These are phyloP conservation scores for Ophiostoma piceae DNA, from an alignment of 2,329 filamentous ascomycete genomes.

Conservation along the genomic window DNA sequence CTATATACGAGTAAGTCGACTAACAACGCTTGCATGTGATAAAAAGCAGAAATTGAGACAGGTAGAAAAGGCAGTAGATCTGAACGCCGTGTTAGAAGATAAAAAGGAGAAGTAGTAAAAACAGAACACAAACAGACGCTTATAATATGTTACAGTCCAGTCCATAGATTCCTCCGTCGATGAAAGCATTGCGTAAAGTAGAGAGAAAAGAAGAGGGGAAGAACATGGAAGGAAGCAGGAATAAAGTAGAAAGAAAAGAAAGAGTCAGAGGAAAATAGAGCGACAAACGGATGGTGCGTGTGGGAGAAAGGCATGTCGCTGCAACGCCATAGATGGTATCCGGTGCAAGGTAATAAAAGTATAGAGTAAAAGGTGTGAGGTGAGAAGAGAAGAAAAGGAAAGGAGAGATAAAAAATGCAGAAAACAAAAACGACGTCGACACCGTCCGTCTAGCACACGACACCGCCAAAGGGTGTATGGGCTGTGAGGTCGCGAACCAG, in stretches of 20 bases:
- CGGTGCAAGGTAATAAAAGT: slow-evolving; percentile 9
- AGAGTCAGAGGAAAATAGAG: background rate
- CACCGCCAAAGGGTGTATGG: slow-evolving; percentile 67
- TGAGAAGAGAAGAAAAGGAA: background rate
- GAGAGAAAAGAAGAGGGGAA: background rate
- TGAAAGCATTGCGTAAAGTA: background rate
- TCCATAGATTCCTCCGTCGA: background rate
- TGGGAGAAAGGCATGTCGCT: slow-evolving; percentile 17
- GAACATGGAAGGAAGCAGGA: background rate
- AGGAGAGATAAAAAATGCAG: background rate
- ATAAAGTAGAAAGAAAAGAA: background rate
- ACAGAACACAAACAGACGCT: background rate
- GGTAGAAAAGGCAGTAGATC: background rate
- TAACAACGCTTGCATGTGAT: background rate
- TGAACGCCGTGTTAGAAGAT: background rate
- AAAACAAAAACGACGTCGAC: background rate
- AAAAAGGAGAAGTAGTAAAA: background rate
- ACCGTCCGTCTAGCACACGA: slow-evolving; percentile 39
- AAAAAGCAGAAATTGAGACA: background rate
- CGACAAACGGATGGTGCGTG: slow-evolving; percentile 1
- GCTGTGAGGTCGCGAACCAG: slow-evolving; percentile 78
- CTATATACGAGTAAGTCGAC: slow-evolving; percentile 8
- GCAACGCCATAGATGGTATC: slow-evolving; percentile 21
- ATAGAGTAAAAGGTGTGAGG: background rate
- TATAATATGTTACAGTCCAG: background rate